phyloP scores from a whole-genome alignment of 306 rosid genomes.

The Vigna angularis region DNA sequence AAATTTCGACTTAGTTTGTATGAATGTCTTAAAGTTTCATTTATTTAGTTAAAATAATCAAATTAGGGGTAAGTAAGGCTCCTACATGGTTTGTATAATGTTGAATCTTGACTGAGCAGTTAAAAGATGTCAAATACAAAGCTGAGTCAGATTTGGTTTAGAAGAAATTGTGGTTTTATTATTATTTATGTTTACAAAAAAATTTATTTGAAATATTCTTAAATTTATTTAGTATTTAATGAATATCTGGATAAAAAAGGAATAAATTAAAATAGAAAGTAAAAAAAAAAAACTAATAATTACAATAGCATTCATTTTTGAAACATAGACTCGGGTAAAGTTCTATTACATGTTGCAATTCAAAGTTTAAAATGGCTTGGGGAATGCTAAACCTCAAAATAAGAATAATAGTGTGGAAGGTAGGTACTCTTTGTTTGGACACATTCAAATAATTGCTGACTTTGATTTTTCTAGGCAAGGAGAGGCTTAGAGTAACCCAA shows the following conservation, averaged over 20 bases:
- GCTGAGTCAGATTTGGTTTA: not conserved
- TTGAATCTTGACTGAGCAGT: not conserved
- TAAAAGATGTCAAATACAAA: not conserved
- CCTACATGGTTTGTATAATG: not conserved
- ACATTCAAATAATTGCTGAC: slow-evolving; percentile 5
- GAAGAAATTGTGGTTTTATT: not conserved
- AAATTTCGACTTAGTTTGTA: not conserved
- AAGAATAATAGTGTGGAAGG: not conserved
- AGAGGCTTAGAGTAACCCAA: not conserved
- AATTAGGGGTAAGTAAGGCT: not conserved
- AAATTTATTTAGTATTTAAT: slow-evolving; percentile 1
- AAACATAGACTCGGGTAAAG: not conserved
- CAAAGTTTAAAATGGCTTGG: slow-evolving; percentile 4
- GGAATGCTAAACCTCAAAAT: slow-evolving; percentile 7
- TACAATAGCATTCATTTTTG: not conserved
- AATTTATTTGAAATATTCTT: not conserved
- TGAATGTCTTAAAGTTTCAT: not conserved
- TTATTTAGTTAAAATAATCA: not conserved
- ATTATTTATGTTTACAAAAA: not conserved
- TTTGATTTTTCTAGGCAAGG: slow-evolving; percentile 17
- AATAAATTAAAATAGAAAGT: not conserved
- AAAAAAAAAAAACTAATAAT: not conserved
- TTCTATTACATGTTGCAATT: not conserved
- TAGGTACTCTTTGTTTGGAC: not conserved
- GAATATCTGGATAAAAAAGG: not conserved